Base-by-base conservation (phyloP, 495 filamentous ascomycete species). In the Aspergillus haitiensis region DNA sequence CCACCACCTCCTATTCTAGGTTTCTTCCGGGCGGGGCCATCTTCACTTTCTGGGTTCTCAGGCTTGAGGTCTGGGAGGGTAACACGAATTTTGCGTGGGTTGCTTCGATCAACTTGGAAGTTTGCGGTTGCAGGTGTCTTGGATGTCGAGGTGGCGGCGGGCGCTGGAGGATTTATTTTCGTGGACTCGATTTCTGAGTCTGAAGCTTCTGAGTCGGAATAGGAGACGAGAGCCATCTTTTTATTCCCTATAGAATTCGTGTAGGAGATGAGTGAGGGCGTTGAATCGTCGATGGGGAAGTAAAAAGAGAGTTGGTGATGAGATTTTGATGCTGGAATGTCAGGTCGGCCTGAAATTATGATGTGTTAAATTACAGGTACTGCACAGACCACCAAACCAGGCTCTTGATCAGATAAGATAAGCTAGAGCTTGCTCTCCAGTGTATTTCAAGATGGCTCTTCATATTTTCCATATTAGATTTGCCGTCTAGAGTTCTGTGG, bases 191-290 rank as follows among this genome's bases (percentile, higher is more conserved):
- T 64, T 51, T 88, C 82, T n/a, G 72, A 64, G 44, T 93, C 90
- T 12, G 89, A 89, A 37, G 75, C 84, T 62, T 96, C 92, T 0
- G 91, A 95, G 64, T 94, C 92, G 35, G 91, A 91, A 66, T 95
- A 94, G 58, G 87, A 84, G 54, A 94, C 89, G 33, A 94, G 76
- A 32, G 76, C 84, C 90, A 94, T 95, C 1, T 27, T 27, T 27
- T 27, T 3, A 1, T 27, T 27, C 21, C 21, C 21, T 27, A 1
- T 27, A 27, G 21, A 3, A 27, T 27, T 3, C 21, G 3, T 1
- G 21, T 1, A 3, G 21, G 21, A 27, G 21, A 27, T 27, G 36
- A 27, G 27, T 36, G 46, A n/a, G 10, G 46, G 16, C 15, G 50
- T 13, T 34, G 49, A 37, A 35, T 27, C 21, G 48, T 21, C 35